Evolutionary conservation across 495 filamentous ascomycete species (phyloP).

Genomic region (Aspergillus cristatus): DNA sequence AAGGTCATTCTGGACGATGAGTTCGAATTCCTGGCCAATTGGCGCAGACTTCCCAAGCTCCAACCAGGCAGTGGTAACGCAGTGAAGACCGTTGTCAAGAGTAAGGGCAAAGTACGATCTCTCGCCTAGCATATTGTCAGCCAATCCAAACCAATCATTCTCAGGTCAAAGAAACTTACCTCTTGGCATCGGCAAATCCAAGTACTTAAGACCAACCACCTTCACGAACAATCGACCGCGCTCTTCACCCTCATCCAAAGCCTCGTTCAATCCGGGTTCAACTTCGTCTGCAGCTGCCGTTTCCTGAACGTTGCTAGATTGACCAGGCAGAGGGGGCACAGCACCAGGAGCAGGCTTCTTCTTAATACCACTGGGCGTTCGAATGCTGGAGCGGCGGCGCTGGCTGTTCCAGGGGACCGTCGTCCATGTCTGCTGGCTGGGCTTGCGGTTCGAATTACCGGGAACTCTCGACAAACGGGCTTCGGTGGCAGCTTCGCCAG

Average conservation of each 20-base stretch:
- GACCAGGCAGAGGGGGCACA: conserved; percentile 79
- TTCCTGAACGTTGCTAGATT: conserved; percentile 65
- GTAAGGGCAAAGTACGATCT: conserved; percentile 88
- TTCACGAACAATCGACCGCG: conserved; percentile 93
- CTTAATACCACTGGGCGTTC: conserved; percentile 47
- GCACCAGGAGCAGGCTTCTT: conserved; percentile 54
- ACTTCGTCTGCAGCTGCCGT: conserved; percentile 53
- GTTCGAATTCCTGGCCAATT: conserved; percentile 96
- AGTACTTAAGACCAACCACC: conserved; percentile 90
- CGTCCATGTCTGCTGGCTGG: conserved; percentile 79
- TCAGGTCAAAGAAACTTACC: conserved; percentile 45
- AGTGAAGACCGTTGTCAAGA: conserved; percentile 93
- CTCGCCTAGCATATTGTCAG: conserved; percentile 53
- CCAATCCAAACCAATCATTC: conserved; percentile 6
- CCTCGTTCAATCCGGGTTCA: conserved; percentile 42
- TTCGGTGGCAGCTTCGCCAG: conserved; percentile 45
- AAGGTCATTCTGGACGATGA: conserved; percentile 91
- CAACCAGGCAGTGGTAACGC: conserved; percentile 91
- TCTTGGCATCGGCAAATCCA: conserved; percentile 82
- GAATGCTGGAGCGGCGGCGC: conserved; percentile 56
- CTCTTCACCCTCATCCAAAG: conserved; percentile 71
- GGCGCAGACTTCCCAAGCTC: conserved; percentile 89
- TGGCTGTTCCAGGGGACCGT: conserved; percentile 93
- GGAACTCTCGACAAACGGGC: conserved; percentile 50
- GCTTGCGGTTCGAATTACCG: conserved; percentile 64